Conservation (phyloP, 345 rosid genomes). For the Linum usitatissimum region DNA sequence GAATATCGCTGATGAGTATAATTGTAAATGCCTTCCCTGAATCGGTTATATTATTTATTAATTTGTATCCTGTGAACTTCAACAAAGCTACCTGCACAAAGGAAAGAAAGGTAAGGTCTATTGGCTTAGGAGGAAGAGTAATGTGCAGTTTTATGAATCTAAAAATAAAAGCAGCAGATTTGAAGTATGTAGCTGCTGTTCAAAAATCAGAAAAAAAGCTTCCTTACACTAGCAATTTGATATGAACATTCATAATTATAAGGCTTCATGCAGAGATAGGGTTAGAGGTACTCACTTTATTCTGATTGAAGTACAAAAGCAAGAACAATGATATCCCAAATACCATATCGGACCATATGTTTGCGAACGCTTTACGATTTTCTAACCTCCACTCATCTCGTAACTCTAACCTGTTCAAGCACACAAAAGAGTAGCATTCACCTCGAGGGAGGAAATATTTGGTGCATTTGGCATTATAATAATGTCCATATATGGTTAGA, state of each 20-base stretch:
- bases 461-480: no score
- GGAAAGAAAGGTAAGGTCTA: background rate
- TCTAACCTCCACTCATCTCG: constrained; percentile 80
- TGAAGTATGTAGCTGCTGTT: background rate
- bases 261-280: background rate
- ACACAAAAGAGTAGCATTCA: no score
- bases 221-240: no score
- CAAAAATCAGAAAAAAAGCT: no score
- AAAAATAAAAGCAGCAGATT: background rate
- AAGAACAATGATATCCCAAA: constrained; percentile 76
- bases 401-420: constrained; percentile 72
- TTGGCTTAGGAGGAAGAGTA: no score
- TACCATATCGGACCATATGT: constrained; percentile 88
- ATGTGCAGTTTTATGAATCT: no score
- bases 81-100: constrained; percentile 74
- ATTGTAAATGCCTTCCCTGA: constrained; percentile 85
- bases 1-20: constrained; percentile 64
- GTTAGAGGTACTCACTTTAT: constrained; percentile 44
- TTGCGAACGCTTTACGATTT: constrained; percentile 84
- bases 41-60: constrained; percentile 71
- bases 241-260: background rate
- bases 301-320: constrained; percentile 76
- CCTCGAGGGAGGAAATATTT: no score
- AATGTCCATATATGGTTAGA: no score
- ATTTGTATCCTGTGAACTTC: constrained; percentile 84